Conservation (phyloP, 345 rosid species). For the sweet orange (Citrus sinensis) region DVS_A1.0 CM039163.1:43471001-43471500, state of each 20-base stretch:
- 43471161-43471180: no score
- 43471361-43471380: background rate
- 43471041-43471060: no score
- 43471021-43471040: no score
- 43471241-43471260: background rate
- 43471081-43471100: no score
- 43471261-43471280: background rate
- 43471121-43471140: no score
- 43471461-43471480: slow-evolving; percentile 81
- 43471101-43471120: no score
- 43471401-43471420: background rate
- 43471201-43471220: background rate
- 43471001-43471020: no score
- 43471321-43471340: background rate
- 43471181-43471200: background rate
- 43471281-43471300: background rate
- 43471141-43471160: no score
- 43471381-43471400: background rate
- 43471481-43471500: slow-evolving; percentile 65
- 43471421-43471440: background rate
- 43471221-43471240: background rate
- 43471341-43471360: background rate
- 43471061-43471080: no score
- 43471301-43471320: background rate
- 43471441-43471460: slow-evolving; percentile 48